phyloP scores from a whole-genome alignment of 1,139 yeast species.

The Kazachstania sp. region DNA sequence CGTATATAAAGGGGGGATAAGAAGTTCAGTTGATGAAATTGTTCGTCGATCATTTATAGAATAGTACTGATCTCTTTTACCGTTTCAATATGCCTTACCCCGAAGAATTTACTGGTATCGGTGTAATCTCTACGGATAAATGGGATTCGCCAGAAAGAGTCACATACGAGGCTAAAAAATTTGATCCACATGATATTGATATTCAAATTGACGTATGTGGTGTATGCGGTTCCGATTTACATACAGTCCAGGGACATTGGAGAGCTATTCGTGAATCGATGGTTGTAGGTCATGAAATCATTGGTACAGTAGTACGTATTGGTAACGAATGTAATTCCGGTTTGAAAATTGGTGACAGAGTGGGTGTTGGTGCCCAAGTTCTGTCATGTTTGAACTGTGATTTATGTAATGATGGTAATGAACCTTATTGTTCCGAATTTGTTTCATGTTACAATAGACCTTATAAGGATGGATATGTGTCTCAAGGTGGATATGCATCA shows the following conservation, averaged over 20 bases:
- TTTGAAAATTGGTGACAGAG: conserved; percentile 41
- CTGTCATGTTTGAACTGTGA: conserved; percentile 38
- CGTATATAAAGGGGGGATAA: too few species aligned
- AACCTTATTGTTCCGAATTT: conserved; percentile 38
- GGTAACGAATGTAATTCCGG: conserved; percentile 37
- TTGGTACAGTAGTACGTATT: conserved; percentile 38
- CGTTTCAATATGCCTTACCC: conserved; percentile 20
- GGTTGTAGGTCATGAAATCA: conserved; percentile 45
- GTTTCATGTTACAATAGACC: conserved; percentile 36
- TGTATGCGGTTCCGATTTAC: conserved; percentile 47
- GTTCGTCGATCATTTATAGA: too few species aligned
- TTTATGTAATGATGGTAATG: conserved; percentile 37
- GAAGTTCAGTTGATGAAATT: too few species aligned
- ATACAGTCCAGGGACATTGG: conserved; percentile 34
- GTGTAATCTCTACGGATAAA: conserved; percentile 35
- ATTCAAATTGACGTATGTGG: conserved; percentile 41
- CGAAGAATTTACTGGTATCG: conserved; percentile 39
- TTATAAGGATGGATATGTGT: conserved; percentile 37
- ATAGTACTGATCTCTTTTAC: too few species aligned
- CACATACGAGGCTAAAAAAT: conserved; percentile 26
- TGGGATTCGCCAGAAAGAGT: conserved; percentile 39
- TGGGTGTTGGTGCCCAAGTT: conserved; percentile 46
- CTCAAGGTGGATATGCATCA: conserved; percentile 48
- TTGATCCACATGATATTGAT: conserved; percentile 31
- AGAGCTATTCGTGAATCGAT: conserved; percentile 30